Evolutionary conservation across 805 yeast genomes (phyloP).

Genomic region (Phaffomyces opuntiae): DNA sequence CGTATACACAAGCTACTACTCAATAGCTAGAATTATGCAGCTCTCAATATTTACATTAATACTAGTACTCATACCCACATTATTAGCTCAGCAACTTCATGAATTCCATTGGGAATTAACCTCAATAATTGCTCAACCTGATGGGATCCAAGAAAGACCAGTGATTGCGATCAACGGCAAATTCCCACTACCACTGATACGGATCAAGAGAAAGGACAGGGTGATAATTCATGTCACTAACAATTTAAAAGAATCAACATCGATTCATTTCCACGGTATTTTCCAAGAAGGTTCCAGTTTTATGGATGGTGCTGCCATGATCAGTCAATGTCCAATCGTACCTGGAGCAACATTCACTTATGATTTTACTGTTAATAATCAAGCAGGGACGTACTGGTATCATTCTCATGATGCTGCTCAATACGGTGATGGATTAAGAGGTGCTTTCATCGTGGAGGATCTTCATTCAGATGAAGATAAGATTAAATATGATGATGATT

Average conservation of each 20-base stretch:
- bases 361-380: constrained; percentile 78
- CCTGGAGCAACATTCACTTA: constrained; percentile 69
- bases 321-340: constrained; percentile 90
- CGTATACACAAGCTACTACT: no score
- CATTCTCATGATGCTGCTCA: constrained; percentile 90
- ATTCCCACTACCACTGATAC: constrained; percentile 84
- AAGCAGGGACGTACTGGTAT: constrained; percentile 93
- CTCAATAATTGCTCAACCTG: constrained; percentile 42
- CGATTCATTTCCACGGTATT: constrained; percentile 91
- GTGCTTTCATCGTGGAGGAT: constrained; percentile 62
- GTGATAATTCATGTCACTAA: constrained; percentile 68
- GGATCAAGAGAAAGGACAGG: constrained; percentile 74
- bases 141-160: constrained; percentile 32
- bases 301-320: constrained; percentile 89
- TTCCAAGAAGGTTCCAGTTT: constrained; percentile 62
- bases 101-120: constrained; percentile 58
- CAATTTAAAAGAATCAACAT: constrained; percentile 58
- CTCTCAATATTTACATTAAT: background rate
- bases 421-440: constrained; percentile 92
- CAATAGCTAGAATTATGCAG: background rate
- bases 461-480: constrained; percentile 35
- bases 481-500: constrained; percentile 39
- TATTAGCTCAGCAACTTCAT: constrained; percentile 34
- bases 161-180: constrained; percentile 40
- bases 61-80: background rate